Conservation (phyloP, 345 rosid species). For the Iberis pinnata region DNA sequence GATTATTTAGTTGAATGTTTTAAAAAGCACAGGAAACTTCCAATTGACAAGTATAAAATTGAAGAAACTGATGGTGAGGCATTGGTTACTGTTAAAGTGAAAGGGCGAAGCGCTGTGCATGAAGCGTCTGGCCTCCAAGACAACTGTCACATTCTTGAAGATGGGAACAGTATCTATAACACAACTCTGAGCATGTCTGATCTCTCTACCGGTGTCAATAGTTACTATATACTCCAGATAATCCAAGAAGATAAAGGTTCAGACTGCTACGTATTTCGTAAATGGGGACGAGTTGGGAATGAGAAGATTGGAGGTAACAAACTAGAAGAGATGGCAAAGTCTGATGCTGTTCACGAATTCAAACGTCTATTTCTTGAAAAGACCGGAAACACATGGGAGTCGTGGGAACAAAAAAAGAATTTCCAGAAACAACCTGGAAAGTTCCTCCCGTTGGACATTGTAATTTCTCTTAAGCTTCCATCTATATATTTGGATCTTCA, state of each 20-base stretch:
- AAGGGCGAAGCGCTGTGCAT: slow-evolving; percentile 93
- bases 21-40: slow-evolving; percentile 68
- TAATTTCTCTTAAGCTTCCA: slow-evolving; percentile 30
- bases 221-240: slow-evolving; percentile 88
- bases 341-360: slow-evolving; percentile 63
- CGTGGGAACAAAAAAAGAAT: slow-evolving; percentile 73
- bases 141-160: slow-evolving; percentile 90
- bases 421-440: slow-evolving; percentile 81
- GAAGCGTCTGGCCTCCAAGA: slow-evolving; percentile 90
- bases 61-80: slow-evolving; percentile 68
- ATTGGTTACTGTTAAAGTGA: slow-evolving; percentile 82
- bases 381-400: slow-evolving; percentile 90
- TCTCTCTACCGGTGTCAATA: slow-evolving; percentile 85
- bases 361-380: slow-evolving; percentile 69
- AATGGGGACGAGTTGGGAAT: slow-evolving; percentile 96
- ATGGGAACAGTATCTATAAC: slow-evolving; percentile 76
- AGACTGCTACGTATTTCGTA: slow-evolving; percentile 69
- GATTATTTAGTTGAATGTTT: slow-evolving; percentile 78
- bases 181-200: slow-evolving; percentile 92
- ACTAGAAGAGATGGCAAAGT: slow-evolving; percentile 67
- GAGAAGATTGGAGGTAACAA: slow-evolving; percentile 79
- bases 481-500: slow-evolving; percentile 3
- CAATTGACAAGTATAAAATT: slow-evolving; percentile 61
- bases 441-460: slow-evolving; percentile 91
- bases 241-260: slow-evolving; percentile 84